Conservation (phyloP, 2,329 filamentous ascomycete genomes). For the Beauveria sp. region DNA sequence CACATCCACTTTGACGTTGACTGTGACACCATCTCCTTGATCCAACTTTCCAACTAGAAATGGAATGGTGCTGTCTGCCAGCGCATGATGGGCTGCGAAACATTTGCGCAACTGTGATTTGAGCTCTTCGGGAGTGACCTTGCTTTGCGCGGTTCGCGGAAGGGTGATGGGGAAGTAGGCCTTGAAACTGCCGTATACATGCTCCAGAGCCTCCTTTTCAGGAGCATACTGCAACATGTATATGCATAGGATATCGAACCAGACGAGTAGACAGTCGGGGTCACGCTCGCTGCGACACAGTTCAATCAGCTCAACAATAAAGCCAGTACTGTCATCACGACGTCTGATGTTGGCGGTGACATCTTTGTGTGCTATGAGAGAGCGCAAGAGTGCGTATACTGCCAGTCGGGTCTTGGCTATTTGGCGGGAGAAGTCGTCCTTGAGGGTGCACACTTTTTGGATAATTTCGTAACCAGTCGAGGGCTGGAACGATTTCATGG, state of each 20-base stretch:
- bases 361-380: conserved; percentile 34
- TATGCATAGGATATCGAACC: conserved; percentile 43
- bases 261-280: conserved; percentile 47
- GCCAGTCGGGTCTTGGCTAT: conserved; percentile 42
- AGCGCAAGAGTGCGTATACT: conserved; percentile 41
- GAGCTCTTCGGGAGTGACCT: conserved; percentile 48
- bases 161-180: conserved; percentile 55
- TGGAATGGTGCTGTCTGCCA: conserved; percentile 40
- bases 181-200: conserved; percentile 48
- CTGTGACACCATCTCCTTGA: conserved; percentile 49
- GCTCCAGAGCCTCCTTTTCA: conserved; percentile 37
- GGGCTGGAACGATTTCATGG: conserved; percentile 44
- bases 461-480: conserved; percentile 41
- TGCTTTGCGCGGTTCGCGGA: conserved; percentile 40
- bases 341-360: conserved; percentile 37
- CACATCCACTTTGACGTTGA: conserved; percentile 52
- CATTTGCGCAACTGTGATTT: conserved; percentile 46
- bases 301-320: conserved; percentile 41
- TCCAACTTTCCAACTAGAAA: conserved; percentile 51
- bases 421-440: conserved; percentile 50
- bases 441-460: conserved; percentile 39
- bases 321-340: conserved; percentile 35
- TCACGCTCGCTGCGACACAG: conserved; percentile 49
- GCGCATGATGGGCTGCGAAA: conserved; percentile 41
- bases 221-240: conserved; percentile 39